phyloP scores from a whole-genome alignment of 139 green algal genomes.

The Closterium sp. region DNA sequence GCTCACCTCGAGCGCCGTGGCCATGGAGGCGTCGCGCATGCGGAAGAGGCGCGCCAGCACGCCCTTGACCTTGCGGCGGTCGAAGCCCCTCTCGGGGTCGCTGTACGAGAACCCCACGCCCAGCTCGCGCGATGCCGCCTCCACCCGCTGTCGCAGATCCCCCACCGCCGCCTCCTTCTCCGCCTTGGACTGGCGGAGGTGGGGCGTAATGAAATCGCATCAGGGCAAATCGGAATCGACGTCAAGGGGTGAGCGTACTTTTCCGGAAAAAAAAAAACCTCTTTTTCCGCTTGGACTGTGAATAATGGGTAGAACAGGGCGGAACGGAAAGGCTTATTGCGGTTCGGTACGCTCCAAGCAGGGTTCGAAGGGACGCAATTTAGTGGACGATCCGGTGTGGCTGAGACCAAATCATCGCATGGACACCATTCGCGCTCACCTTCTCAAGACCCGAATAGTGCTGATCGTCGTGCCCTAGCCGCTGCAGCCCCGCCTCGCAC shows the following conservation, averaged over 20 bases:
- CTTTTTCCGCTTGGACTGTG: no score
- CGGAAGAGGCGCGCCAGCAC: slow-evolving; percentile 80
- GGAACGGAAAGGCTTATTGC: no score
- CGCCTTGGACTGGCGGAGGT: neutral
- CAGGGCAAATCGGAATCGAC: no score
- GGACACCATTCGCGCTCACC: neutral
- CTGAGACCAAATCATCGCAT: neutral
- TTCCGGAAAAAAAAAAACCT: no score
- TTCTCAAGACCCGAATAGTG: neutral
- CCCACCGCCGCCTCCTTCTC: slow-evolving; percentile 10
- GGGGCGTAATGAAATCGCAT: slow-evolving; percentile 18
- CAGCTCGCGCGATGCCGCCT: neutral
- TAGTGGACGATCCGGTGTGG: neutral
- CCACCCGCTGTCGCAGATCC: neutral
- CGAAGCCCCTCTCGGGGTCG: slow-evolving; percentile 71
- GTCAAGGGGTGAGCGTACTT: no score
- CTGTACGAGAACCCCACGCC: slow-evolving; percentile 71
- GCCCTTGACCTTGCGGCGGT: slow-evolving; percentile 68
- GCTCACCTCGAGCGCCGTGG: slow-evolving; percentile 88
- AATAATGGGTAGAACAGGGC: no score
- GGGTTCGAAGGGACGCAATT: neutral
- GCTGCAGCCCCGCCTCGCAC: neutral
- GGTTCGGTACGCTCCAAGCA: no score
- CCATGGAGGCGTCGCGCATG: slow-evolving; percentile 68
- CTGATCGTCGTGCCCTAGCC: neutral